These are phyloP conservation scores for Gracilaria gracilis DNA, from an alignment of 23 red algal species.

Conservation along the genomic window DNA sequence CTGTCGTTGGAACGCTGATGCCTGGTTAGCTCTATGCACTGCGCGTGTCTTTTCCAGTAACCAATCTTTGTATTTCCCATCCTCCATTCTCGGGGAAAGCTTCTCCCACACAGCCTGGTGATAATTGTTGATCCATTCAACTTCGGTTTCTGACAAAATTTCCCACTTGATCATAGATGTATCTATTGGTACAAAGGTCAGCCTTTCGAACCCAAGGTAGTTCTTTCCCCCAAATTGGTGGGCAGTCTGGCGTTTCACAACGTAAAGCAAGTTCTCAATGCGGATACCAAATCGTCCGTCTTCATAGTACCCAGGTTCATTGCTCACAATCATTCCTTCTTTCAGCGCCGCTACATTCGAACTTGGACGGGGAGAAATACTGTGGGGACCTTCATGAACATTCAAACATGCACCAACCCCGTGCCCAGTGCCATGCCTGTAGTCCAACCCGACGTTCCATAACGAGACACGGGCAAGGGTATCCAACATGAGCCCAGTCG, in stretches of 20 bases:
- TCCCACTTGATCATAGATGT: constrained; percentile 67
- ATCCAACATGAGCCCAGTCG: constrained; percentile 87
- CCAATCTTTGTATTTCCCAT: constrained; percentile 47
- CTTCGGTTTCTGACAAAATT: constrained; percentile 66
- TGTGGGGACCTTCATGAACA: constrained; percentile 98
- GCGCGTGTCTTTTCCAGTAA: constrained; percentile 63
- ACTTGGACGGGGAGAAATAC: constrained; percentile 77
- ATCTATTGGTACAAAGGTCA: constrained; percentile 90
- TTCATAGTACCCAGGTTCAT: constrained; percentile 99
- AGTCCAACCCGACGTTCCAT: constrained; percentile 93
- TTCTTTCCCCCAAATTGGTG: constrained; percentile 75
- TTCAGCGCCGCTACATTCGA: constrained; percentile 65
- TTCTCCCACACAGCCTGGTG: constrained; percentile 78
- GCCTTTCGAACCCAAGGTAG: constrained; percentile 86
- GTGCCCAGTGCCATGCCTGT: constrained; percentile 97
- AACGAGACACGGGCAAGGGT: constrained; percentile 79
- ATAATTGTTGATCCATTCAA: constrained; percentile 92
- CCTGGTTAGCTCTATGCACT: background rate
- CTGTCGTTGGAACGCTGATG: background rate
- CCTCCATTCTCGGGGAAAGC: constrained; percentile 71
- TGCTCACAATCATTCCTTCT: constrained; percentile 90
- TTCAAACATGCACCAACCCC: constrained; percentile 94
- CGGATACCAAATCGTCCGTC: constrained; percentile 90
- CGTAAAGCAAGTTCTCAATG: constrained; percentile 90
- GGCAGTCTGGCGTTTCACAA: constrained; percentile 69